Base-by-base conservation (phyloP, 1,284 basidiomycete species). In the Porodaedalea pini region DNA sequence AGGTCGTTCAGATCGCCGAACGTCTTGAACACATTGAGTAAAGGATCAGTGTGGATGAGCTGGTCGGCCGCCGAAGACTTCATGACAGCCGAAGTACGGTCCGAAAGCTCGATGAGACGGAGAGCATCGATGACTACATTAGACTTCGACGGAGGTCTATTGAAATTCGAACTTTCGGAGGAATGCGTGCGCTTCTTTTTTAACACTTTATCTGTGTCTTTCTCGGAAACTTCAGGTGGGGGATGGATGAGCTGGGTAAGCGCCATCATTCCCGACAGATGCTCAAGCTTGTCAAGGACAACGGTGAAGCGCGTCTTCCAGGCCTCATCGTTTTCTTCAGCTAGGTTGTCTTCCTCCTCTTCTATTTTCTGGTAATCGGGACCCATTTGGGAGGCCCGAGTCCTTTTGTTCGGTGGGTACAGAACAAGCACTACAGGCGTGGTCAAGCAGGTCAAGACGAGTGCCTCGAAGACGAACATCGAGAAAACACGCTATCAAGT, bases 261-360 rank as follows among this genome's bases (percentile, higher is more conserved):
- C 1, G 80, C 81, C 83, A 87, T 89, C 71, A 87, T 80, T 8
- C 81, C 80, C 1, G 88, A 81, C 6, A 99, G 75, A 67, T 98
- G 92, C 63, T 95, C 92, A 60, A 96, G 79, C 70, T 86, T 89
- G 70, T 94, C 92, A n/a, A 99, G 80, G 15, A 98, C 86, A 60
- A 98, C 84, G 0, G 90, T 81, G 67, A 95, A 86, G 25, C 83
- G 76, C 0, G 76, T 76, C 65, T 77, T 83, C 66, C 70, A 69
- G 5, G 66, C 65, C 48, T 71, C 69, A 21, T 68, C 66, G 25
- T 59, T 57, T 29, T 58, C 63, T 29, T 37, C 27, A 39, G 55
- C n/a, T 29, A 37, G 51, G 44, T 40, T 56, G 25, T 52, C 56
- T 11, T 55, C 59, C 39, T 56, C 56, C 32, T 57, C 62, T n/a